Percentiles rank a stretch among this genome's conserved stretches.
Evolutionary conservation across 768 basidiomycete genomes (phyloP).

Genomic region (Naganishia antarctica): DNA sequence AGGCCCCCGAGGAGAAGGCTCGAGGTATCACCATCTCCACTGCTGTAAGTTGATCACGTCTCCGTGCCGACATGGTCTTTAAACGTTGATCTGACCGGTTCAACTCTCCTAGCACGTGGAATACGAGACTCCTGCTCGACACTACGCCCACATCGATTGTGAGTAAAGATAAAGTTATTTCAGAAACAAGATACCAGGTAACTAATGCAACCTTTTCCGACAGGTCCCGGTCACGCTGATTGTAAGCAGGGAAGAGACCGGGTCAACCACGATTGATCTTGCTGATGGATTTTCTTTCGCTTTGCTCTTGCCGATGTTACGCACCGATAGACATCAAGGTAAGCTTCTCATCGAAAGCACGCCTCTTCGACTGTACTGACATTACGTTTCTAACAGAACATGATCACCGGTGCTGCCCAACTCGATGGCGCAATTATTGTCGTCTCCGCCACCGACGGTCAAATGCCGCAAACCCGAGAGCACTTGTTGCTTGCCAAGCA

Average conservation of each 20-base stretch:
- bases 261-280: background rate
- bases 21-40: conserved; percentile 99
- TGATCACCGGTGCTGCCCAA: conserved; percentile 98
- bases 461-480: conserved; percentile 99
- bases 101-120: conserved; percentile 67
- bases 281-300: conserved; percentile 20
- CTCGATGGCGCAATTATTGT: conserved; percentile 70
- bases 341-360: background rate
- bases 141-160: conserved; percentile 98
- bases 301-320: no score
- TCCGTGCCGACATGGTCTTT: background rate
- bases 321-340: conserved; percentile 38
- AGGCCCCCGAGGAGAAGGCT: conserved; percentile 98
- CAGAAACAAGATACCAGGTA: conserved; percentile 2
- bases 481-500: conserved; percentile 95
- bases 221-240: conserved; percentile 67
- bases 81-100: background rate
- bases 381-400: conserved; percentile 64
- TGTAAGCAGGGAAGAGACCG: conserved; percentile 55
- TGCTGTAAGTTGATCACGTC: conserved; percentile 51
- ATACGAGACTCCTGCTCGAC: conserved; percentile 82
- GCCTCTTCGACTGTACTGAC: background rate
- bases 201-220: background rate
- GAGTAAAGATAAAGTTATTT: conserved; percentile 57
- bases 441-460: conserved; percentile 96